Base-by-base conservation (phyloP, 331 rosid species). In the Rosa hybrid region DNA sequence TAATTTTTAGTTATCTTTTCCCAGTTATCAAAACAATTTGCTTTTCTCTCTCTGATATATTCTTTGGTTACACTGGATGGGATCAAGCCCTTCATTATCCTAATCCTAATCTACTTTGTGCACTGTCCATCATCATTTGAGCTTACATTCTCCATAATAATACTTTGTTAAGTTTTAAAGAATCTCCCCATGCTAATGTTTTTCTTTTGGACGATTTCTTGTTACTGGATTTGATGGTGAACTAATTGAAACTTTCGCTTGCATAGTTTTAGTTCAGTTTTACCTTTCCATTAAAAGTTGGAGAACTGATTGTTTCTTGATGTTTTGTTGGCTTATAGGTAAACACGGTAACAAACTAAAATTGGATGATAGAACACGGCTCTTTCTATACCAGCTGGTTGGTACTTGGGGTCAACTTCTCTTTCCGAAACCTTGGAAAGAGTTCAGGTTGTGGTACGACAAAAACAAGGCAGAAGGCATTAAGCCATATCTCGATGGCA, bases 341-440 rank as follows among this genome's bases (percentile, higher is more conserved):
- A 94, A 94, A 81, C 98, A 90, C 62, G 98, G 98, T 71, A 92
- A 92, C 85, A 92, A 90, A 81, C 80, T 92, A 62, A 82, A 83
- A 49, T 77, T 91, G 87, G 92, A 92, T 84, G 86, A 74, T 71
- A 74, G 75, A 54, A 89, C 97, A 39, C 87, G 83, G 38, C 88
- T 88, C 64, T 94, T 94, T 81, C 81, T 94, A 78, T 94, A 92
- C 88, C 98, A 91, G 77, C 79, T 94, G 78, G 98, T 94, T 57
- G 98, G 98, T 74, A 94, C 98, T 30, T 92, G 98, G 98, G 98
- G 98, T 50, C 98, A 94, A 79, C 94, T 92, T 88, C 98, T 94
- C 80, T 94, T 94, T 85, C 98, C 98, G 53, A 90, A 84, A 88
- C 97, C 98, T 49, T 94, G 98, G 98, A 94, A 94, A 86, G 97